phyloP scores from a whole-genome alignment of 2,329 filamentous ascomycete species.

The Cercospora beticola region DNA sequence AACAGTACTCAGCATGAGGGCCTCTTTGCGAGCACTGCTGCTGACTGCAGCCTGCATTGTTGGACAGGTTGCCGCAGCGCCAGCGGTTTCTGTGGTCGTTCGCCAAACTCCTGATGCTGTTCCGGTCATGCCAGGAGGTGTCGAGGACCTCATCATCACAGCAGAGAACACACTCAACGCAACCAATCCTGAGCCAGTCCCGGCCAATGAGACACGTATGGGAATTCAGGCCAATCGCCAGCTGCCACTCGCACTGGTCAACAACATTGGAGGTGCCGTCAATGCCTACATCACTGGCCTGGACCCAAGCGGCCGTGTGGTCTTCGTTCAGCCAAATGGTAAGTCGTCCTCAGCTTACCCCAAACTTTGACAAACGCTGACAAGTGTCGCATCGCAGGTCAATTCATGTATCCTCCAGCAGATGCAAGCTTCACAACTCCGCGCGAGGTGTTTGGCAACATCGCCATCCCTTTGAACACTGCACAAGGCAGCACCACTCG shows the following conservation, averaged over 20 bases:
- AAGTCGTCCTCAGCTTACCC: background rate
- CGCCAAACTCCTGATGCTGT: constrained; percentile 8
- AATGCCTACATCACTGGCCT: constrained; percentile 51
- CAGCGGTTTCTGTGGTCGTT: constrained; percentile 3
- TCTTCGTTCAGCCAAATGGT: constrained; percentile 47
- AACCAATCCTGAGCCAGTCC: constrained; percentile 15
- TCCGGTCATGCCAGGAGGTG: constrained; percentile 19
- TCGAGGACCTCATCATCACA: constrained; percentile 20
- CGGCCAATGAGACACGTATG: constrained; percentile 13
- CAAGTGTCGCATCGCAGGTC: constrained; percentile 22
- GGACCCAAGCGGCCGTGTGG: constrained; percentile 43
- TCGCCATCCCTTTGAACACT: constrained; percentile 44
- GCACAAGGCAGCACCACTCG: constrained; percentile 42
- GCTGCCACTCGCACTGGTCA: constrained; percentile 41
- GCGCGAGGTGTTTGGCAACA: constrained; percentile 39
- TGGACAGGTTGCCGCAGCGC: constrained; percentile 9
- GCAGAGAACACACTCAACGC: constrained; percentile 21
- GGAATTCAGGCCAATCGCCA: constrained; percentile 9
- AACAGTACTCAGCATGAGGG: constrained; percentile 4
- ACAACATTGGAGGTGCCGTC: constrained; percentile 45
- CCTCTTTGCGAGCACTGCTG: constrained; percentile 3
- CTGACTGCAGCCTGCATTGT: constrained; percentile 7
- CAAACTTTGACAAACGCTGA: background rate
- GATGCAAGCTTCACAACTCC: constrained; percentile 36
- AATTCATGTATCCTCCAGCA: constrained; percentile 46